These are phyloP conservation scores for Neurospora sublineolata DNA, from an alignment of 495 filamentous ascomycete genomes.

Conservation along the genomic window DNA sequence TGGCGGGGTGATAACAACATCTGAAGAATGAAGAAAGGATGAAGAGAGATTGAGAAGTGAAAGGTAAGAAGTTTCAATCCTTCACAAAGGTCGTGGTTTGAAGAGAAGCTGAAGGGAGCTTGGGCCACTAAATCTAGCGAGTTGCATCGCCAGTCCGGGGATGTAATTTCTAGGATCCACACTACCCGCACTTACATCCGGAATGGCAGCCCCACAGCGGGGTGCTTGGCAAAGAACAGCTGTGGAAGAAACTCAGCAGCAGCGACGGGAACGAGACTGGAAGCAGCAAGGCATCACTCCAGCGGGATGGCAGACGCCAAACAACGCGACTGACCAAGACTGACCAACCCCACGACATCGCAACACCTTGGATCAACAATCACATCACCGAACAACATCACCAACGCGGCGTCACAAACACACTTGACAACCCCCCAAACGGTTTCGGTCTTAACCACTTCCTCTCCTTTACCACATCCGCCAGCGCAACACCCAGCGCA, in stretches of 20 bases:
- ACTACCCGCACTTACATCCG: not conserved
- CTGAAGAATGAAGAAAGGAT: not conserved
- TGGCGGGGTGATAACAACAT: too few relatives aligned
- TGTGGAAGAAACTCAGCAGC: not conserved
- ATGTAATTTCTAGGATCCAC: not conserved
- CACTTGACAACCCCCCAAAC: not conserved
- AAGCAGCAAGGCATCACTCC: not conserved
- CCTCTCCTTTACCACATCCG: not conserved
- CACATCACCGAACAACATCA: not conserved
- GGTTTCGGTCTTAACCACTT: not conserved
- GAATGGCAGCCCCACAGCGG: not conserved
- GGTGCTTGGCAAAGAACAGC: not conserved
- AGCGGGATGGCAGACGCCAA: not conserved
- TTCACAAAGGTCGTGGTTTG: not conserved
- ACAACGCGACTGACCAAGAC: not conserved
- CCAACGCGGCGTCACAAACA: not conserved
- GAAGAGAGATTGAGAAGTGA: not conserved
- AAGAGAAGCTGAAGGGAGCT: not conserved
- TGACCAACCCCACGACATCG: not conserved
- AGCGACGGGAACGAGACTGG: not conserved
- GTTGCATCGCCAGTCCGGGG: not conserved
- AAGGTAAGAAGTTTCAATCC: not conserved
- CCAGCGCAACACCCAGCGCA: not conserved
- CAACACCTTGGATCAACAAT: not conserved
- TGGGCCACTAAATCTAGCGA: not conserved